Evolutionary conservation across 345 rosid species (phyloP).

Genomic region (Zanthoxylum bungeanum): DNA sequence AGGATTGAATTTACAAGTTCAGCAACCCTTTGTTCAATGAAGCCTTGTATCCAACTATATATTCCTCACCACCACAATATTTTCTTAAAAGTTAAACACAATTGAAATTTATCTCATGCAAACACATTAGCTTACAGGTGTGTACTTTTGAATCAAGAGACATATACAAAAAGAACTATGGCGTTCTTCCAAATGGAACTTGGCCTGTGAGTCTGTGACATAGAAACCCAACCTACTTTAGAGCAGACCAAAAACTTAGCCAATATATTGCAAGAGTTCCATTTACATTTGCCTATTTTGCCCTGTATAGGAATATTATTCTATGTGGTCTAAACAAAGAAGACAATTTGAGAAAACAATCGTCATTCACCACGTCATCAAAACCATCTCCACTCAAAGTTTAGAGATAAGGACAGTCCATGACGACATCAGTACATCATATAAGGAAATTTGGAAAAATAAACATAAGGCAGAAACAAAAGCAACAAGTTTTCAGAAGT

Average conservation of each 20-base stretch:
- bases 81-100: background rate
- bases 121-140: background rate
- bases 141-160: background rate
- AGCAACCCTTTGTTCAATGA: background rate
- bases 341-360: background rate
- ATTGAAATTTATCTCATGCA: background rate
- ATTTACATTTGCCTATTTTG: background rate
- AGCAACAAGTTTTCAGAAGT: background rate
- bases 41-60: background rate
- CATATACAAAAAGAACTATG: background rate
- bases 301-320: background rate
- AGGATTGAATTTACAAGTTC: background rate
- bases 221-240: background rate
- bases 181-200: background rate
- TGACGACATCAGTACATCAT: background rate
- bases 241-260: background rate
- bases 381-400: background rate
- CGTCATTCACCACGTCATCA: background rate
- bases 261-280: background rate
- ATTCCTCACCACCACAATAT: background rate
- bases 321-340: background rate
- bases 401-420: background rate
- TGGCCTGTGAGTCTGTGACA: background rate
- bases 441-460: background rate
- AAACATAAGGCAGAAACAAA: background rate